Evolutionary conservation across 2,329 filamentous ascomycete species (phyloP), one percentile per base, ranked within the genome.

Genomic region (Diaporthe sp.): DNA sequence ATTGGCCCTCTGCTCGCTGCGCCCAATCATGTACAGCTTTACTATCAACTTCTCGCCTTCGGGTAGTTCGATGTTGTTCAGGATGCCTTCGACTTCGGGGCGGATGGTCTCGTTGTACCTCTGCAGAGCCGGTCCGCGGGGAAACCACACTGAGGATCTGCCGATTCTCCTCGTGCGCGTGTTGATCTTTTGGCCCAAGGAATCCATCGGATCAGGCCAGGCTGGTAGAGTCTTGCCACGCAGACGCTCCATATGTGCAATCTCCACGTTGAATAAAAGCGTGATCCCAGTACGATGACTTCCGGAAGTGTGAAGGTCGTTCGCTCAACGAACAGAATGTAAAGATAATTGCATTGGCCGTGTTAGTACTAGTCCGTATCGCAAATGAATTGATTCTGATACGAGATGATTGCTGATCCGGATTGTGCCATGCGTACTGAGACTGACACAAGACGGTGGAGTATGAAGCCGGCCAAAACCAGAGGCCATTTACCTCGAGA

Each of bases 251-350:
- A 61, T 61, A 15, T 25, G n/a, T 27, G 15, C 2, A 7, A 25
- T n/a, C 0, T 12, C 22, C 44, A 50, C 8, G 44, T 10, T 8
- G 6, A 10, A 12, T 10, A 2, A 8, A 4, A 17, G 3, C 22
- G 2, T 42, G 3, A 3, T 8, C 15, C 13, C 1, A 17, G 56
- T 3, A 27, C 2, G 1, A 2, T 12, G 32, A 4, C 32, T 22
- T 19, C 44, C 9, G 9, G 6, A 12, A 25, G 22, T 4, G 9
- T 50, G 5, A 25, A 50, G n/a, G 15, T 9, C n/a, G 2, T 22
- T 50, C 44, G 9, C 22, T 50, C 22, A 7, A 2, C 1, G 22
- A 2, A 8, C 37, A 5, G 37, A 37, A 37, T 37, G 37, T 37
- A 12, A 2, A 9, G 2, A 37, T 37, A 2, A 12, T 37, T 2